Percentiles rank a stretch among this genome's conserved stretches.
phyloP scores from a whole-genome alignment of 2,329 filamentous ascomycete genomes.

The Fusarium incarnatum region DNA sequence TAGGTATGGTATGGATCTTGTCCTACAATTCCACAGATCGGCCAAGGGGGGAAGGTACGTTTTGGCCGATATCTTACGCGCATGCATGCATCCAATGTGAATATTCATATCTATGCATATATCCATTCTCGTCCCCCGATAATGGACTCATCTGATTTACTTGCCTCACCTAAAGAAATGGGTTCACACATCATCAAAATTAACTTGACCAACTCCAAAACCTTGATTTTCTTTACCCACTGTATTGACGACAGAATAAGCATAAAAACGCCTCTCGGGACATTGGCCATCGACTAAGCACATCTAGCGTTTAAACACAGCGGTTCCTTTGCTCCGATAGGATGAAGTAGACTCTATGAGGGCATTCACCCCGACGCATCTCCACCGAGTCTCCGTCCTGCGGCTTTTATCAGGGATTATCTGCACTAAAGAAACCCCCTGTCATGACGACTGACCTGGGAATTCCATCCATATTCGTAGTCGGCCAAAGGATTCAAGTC shows the following conservation, averaged over 20 bases:
- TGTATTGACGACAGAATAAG: slow-evolving; percentile 29
- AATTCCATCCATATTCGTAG: neutral
- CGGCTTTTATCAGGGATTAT: slow-evolving; percentile 15
- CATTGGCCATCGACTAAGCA: slow-evolving; percentile 6
- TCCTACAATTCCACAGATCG: neutral
- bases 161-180: neutral
- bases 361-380: neutral
- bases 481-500: neutral
- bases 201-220: neutral
- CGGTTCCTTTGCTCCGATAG: slow-evolving; percentile 23
- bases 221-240: neutral
- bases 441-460: neutral
- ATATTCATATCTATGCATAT: neutral
- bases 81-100: neutral
- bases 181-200: neutral
- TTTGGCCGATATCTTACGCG: neutral
- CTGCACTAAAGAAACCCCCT: slow-evolving; percentile 6
- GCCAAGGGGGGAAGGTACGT: neutral
- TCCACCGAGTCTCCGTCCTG: slow-evolving; percentile 17
- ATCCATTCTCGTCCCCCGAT: neutral
- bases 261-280: slow-evolving; percentile 33
- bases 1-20: no score
- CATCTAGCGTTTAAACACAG: neutral
- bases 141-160: neutral
- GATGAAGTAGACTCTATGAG: neutral